A percentile compares a stretch with the other conserved stretches of the same genome.
Evolutionary conservation across 495 filamentous ascomycete species (phyloP).

Genomic region (Penicillium ucsense): DNA sequence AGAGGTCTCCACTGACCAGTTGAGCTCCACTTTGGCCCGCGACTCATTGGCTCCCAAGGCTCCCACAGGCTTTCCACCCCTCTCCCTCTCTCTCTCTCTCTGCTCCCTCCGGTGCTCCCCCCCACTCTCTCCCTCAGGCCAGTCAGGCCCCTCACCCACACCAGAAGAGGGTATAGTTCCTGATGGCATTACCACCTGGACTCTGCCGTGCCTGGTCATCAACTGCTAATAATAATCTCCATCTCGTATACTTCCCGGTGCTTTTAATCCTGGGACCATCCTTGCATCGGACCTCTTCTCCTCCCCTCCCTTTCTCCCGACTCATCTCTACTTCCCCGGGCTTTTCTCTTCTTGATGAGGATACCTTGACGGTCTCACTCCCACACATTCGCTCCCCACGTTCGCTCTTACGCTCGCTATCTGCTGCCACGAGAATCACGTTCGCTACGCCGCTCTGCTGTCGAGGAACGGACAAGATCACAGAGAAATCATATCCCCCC

Average conservation of each 20-base stretch:
- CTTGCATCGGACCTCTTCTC: constrained; percentile 12
- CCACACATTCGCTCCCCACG: constrained; percentile 33
- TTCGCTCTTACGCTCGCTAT: constrained; percentile 41
- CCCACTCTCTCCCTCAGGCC: too few species aligned
- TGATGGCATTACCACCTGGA: constrained; percentile 2
- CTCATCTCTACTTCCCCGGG: constrained; percentile 9
- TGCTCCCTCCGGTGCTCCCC: too few species aligned
- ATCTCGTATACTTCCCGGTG: constrained; percentile 12
- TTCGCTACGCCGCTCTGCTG: constrained; percentile 30
- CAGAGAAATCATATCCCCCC: not conserved
- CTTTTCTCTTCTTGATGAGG: constrained; percentile 16
- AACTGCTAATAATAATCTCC: constrained; percentile 22
- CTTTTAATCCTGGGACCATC: constrained; percentile 22
- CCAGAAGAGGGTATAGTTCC: not conserved
- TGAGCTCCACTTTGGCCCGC: not conserved
- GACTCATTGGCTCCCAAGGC: too few species aligned
- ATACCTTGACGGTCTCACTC: constrained; percentile 20
- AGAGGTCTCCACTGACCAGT: constrained; percentile 1
- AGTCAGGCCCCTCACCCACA: not conserved
- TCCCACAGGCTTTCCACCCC: too few species aligned
- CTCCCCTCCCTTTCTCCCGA: constrained; percentile 10
- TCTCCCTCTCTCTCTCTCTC: not conserved
- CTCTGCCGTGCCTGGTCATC: constrained; percentile 14
- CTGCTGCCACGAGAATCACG: constrained; percentile 32
- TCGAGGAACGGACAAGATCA: constrained; percentile 1